Conservation (phyloP, 2,329 filamentous ascomycete species). For the Penicillium sp. region DNA sequence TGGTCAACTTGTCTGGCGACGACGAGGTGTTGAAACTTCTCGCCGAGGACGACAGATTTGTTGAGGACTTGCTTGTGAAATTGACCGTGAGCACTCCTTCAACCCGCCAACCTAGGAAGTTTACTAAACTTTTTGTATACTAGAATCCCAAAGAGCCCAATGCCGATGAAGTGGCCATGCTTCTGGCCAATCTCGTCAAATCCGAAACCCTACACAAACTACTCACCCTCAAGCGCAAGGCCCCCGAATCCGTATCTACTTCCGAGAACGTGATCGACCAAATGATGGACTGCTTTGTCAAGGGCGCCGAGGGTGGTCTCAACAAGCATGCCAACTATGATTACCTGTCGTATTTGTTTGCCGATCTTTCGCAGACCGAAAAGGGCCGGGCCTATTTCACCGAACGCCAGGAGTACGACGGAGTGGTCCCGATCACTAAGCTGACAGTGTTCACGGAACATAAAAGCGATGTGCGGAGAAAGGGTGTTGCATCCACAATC, state of each 20-base stretch:
- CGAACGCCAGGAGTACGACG: slow-evolving; percentile 69
- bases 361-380: slow-evolving; percentile 79
- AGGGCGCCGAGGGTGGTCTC: slow-evolving; percentile 75
- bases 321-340: slow-evolving; percentile 86
- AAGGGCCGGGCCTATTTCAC: slow-evolving; percentile 73
- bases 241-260: slow-evolving; percentile 66
- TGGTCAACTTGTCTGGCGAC: slow-evolving; percentile 84
- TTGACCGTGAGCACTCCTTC: slow-evolving; percentile 67
- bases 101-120: slow-evolving; percentile 19
- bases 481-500: slow-evolving; percentile 93
- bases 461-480: slow-evolving; percentile 72
- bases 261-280: slow-evolving; percentile 79
- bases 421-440: slow-evolving; percentile 84
- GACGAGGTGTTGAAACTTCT: slow-evolving; percentile 68
- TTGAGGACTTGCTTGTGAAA: slow-evolving; percentile 67
- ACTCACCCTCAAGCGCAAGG: slow-evolving; percentile 62
- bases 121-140: background rate
- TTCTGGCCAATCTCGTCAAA: slow-evolving; percentile 88
- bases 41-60: slow-evolving; percentile 73
- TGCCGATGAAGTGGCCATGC: slow-evolving; percentile 82
- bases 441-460: slow-evolving; percentile 93
- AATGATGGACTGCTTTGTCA: slow-evolving; percentile 92
- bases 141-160: slow-evolving; percentile 63
- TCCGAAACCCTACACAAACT: slow-evolving; percentile 68
- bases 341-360: slow-evolving; percentile 91